Percentiles rank a stretch among this genome's conserved stretches.
These are phyloP conservation scores for Annona squamosa DNA, from an alignment of 164 flowering plant species.

Conservation along the genomic window DNA sequence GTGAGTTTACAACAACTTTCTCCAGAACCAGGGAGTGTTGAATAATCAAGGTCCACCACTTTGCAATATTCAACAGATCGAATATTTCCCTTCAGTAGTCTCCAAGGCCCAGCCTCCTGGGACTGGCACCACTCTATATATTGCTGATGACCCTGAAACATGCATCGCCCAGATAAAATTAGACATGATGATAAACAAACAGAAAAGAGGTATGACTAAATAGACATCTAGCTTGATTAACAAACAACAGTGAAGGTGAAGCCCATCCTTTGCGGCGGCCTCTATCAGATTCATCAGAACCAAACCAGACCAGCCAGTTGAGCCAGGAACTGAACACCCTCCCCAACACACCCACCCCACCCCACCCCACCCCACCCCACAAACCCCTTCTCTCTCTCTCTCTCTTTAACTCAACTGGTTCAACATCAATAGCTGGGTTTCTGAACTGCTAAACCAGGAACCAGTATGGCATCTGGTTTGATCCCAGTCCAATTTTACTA, in stretches of 20 bases:
- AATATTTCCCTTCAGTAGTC: constrained; percentile 32
- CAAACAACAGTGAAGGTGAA: not conserved
- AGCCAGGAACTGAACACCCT: not conserved
- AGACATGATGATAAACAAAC: not conserved
- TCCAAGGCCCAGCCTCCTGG: constrained; percentile 60
- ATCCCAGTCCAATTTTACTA: too few relatives aligned
- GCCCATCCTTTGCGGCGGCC: not conserved
- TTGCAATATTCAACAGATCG: constrained; percentile 78
- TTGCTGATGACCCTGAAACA: constrained; percentile 80
- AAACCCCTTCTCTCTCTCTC: too few relatives aligned
- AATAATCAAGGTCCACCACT: constrained; percentile 57
- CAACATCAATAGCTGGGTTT: too few relatives aligned
- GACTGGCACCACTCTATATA: constrained; percentile 28
- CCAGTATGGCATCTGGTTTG: too few relatives aligned
- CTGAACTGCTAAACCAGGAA: too few relatives aligned
- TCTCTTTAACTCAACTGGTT: too few relatives aligned
- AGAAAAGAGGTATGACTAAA: too few relatives aligned
- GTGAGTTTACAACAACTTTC: constrained; percentile 93
- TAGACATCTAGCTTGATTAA: not conserved
- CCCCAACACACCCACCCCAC: not conserved
- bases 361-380: too few relatives aligned
- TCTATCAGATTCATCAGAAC: not conserved
- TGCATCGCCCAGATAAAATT: not conserved
- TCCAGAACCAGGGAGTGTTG: constrained; percentile 77
- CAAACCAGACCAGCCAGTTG: not conserved